phyloP scores from a whole-genome alignment of 2,329 filamentous ascomycete species.

The Fusarium neocosmosporiellum region DNA sequence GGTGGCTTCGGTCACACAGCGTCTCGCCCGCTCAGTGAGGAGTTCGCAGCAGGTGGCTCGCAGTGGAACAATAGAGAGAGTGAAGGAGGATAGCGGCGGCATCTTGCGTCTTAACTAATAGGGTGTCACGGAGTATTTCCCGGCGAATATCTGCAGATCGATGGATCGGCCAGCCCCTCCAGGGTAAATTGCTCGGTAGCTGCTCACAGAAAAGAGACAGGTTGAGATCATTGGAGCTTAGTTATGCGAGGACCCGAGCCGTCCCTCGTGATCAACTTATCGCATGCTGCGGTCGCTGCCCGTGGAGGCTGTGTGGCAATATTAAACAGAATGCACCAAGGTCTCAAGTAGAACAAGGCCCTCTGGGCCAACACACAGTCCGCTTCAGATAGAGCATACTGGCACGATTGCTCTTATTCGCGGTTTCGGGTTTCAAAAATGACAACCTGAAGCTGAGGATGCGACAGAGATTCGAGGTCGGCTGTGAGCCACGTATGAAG shows the following conservation, averaged over 20 bases:
- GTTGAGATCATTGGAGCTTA: slow-evolving; percentile 5
- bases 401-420: neutral
- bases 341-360: slow-evolving; percentile 3
- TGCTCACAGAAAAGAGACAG: neutral
- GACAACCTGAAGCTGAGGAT: slow-evolving; percentile 1
- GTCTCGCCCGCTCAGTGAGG: neutral
- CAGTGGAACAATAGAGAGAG: neutral
- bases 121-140: slow-evolving; percentile 43
- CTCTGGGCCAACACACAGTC: neutral
- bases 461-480: neutral
- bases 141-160: slow-evolving; percentile 39
- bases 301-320: neutral
- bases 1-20: slow-evolving; percentile 21
- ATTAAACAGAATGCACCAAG: neutral
- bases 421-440: neutral
- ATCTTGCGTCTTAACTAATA: slow-evolving; percentile 32
- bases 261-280: neutral
- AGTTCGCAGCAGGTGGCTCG: neutral
- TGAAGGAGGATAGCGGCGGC: slow-evolving; percentile 4
- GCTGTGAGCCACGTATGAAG: neutral
- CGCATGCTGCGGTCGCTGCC: neutral
- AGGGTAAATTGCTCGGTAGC: slow-evolving; percentile 33
- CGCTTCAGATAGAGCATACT: neutral
- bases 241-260: neutral
- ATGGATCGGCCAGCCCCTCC: slow-evolving; percentile 26